Percentiles rank a stretch among this genome's conserved stretches.
Evolutionary conservation across 352 stramenopile genomes (phyloP).

Genomic region (Phytophthora hybrid): DNA sequence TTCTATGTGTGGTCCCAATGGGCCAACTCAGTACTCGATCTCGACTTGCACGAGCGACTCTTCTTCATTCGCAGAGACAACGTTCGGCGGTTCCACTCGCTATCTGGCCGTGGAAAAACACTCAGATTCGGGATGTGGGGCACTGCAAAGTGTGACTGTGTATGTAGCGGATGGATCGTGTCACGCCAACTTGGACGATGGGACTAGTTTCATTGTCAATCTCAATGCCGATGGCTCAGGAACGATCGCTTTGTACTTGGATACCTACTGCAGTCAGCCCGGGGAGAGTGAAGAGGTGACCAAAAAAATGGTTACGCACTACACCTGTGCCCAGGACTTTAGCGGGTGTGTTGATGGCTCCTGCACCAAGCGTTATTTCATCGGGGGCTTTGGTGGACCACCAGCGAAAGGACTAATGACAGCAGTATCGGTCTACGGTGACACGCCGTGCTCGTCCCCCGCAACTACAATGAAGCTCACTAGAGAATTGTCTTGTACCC

Average conservation of each 20-base stretch:
- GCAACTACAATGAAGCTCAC: neutral
- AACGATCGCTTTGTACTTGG: conserved; percentile 1
- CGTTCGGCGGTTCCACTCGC: neutral
- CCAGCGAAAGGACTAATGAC: conserved; percentile 6
- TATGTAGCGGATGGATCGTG: conserved; percentile 15
- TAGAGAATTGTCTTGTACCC: neutral
- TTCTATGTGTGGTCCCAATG: neutral
- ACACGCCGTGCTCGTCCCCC: neutral
- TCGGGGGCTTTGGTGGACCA: conserved; percentile 11
- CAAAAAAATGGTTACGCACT: neutral
- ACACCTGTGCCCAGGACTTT: neutral
- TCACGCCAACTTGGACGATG: conserved; percentile 2
- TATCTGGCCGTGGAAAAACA: conserved; percentile 20
- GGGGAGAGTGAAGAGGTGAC: neutral
- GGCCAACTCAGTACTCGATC: conserved; percentile 9
- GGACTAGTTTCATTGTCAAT: conserved; percentile 13
- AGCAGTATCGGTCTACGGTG: conserved; percentile 1
- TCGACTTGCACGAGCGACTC: neutral
- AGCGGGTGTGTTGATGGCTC: neutral
- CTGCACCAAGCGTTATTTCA: neutral
- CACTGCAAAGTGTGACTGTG: conserved; percentile 8
- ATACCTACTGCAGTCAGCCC: neutral
- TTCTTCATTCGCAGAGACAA: neutral
- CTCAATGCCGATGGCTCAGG: conserved; percentile 1
- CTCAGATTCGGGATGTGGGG: neutral